Evolutionary conservation across 345 rosid genomes (phyloP), one percentile per base, ranked within the genome.

Genomic region (Iberis pinnata): DNA sequence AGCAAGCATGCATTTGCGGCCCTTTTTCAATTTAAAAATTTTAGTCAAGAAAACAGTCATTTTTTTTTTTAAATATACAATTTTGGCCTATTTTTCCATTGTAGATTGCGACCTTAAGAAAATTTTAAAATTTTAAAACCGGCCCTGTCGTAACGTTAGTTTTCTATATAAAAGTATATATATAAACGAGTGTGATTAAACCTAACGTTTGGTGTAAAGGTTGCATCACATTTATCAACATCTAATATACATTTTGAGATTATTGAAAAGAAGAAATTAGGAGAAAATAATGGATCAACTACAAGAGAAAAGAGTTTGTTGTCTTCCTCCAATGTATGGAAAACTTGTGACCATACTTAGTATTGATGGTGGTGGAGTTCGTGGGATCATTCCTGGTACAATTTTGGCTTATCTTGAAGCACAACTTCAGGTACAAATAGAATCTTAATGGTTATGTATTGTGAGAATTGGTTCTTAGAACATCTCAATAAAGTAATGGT

Each of bases 331-430:
- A 18, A 64, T 80, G 15, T 58, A 46, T 20, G 81, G 83, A 50
- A 51, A 70, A 38, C 52, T 70, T 14, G 51, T 84, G 38, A 84
- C 84, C 7, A 56, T 84, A 31, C 88, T 84, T 16, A 77, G 84
- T 72, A 81, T 81, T 27, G 88, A 84, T 32, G 93, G 93, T 12
- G 88, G 93, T 33, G 93, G 93, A 2, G 53, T 81, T 9, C 71
- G 88, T 66, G 93, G 93, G 27, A 64, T 84, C 43, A 75, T 84
- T 20, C 88, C 88, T 0, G 83, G 74, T 24, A 70, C 72, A 12
- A 76, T 84, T 37, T 83, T 84, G 24, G 65, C 71, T 31, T 72
- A 65, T 43, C 67, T 84, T 6, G 93, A 84, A 63, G 61, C 84
- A 7, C 75, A 77, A 61, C 82, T 84, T 39, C 88, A 81, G 83